phyloP scores from a whole-genome alignment of 495 filamentous ascomycete genomes.

The Trichodelitschia bisporula region DNA sequence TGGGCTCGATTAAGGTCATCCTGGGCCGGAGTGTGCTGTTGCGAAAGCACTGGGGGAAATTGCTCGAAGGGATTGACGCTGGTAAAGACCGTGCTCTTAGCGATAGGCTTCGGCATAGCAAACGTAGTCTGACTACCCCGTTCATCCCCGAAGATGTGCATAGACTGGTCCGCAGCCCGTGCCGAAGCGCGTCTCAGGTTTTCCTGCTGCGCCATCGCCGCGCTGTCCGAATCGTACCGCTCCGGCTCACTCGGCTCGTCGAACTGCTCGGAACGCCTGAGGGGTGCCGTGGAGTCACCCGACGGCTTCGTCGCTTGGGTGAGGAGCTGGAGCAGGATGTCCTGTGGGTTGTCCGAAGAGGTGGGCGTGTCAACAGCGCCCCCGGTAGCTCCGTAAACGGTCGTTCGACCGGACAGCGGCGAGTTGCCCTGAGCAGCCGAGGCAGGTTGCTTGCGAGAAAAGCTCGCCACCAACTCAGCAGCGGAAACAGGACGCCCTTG shows the following conservation, averaged over 20 bases:
- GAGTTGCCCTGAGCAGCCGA: constrained; percentile 10
- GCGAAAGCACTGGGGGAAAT: constrained; percentile 39
- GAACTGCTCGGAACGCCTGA: constrained; percentile 2
- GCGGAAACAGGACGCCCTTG: no score
- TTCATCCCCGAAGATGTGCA: constrained; percentile 17
- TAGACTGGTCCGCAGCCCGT: no score
- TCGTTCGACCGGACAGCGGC: constrained; percentile 10
- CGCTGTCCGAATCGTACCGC: constrained; percentile 1
- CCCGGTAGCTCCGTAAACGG: constrained; percentile 5
- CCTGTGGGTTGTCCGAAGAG: constrained; percentile 28
- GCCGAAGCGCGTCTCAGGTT: constrained; percentile 10
- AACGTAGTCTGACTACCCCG: constrained; percentile 9
- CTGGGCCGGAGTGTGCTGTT: constrained; percentile 26
- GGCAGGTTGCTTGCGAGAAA: constrained; percentile 20
- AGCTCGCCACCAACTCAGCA: constrained; percentile 37
- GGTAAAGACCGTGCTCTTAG: constrained; percentile 29
- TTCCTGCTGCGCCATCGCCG: constrained; percentile 1
- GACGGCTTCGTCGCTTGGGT: constrained; percentile 26
- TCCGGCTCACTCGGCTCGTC: constrained; percentile 1
- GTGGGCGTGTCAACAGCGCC: no score
- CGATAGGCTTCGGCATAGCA: constrained; percentile 5
- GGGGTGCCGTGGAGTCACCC: neutral
- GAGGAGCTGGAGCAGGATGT: constrained; percentile 39
- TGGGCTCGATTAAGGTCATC: no score
- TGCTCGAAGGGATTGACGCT: constrained; percentile 67